phyloP scores from a whole-genome alignment of 257 asterid species.

The Ballota nigra region DNA sequence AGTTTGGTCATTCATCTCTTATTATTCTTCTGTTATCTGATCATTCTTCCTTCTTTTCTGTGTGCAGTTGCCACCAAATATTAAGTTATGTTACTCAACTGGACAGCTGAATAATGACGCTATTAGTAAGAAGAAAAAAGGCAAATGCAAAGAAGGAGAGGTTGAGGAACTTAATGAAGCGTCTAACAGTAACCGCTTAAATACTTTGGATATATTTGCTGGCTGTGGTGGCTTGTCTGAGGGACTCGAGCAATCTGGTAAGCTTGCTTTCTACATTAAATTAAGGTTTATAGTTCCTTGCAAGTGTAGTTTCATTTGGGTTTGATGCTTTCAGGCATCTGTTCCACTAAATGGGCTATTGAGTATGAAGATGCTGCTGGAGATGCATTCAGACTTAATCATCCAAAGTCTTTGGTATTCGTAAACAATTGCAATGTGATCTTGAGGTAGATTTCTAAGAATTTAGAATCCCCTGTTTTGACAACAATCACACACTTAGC shows the following conservation, averaged over 20 bases:
- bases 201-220: constrained; percentile 88
- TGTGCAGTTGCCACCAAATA: constrained; percentile 70
- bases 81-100: constrained; percentile 54
- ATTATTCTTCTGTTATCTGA: constrained; percentile 20
- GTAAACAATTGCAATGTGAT: constrained; percentile 88
- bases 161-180: constrained; percentile 32
- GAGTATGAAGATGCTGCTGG: constrained; percentile 95
- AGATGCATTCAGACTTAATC: constrained; percentile 89
- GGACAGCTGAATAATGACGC: constrained; percentile 40
- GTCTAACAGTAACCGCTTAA: constrained; percentile 30
- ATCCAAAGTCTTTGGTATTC: constrained; percentile 72
- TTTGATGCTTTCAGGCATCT: constrained; percentile 48
- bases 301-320: constrained; percentile 7
- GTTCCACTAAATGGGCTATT: constrained; percentile 90
- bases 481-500: neutral
- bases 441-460: constrained; percentile 52
- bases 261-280: constrained; percentile 18
- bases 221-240: constrained; percentile 98
- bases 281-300: constrained; percentile 15
- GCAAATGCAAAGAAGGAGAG: constrained; percentile 85
- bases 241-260: constrained; percentile 82
- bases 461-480: neutral
- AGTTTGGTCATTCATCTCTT: constrained; percentile 14
- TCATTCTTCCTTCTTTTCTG: constrained; percentile 18
- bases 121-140: constrained; percentile 60